phyloP scores from a whole-genome alignment of 495 filamentous ascomycete species.

The Lasiosphaeria miniovina region DNA sequence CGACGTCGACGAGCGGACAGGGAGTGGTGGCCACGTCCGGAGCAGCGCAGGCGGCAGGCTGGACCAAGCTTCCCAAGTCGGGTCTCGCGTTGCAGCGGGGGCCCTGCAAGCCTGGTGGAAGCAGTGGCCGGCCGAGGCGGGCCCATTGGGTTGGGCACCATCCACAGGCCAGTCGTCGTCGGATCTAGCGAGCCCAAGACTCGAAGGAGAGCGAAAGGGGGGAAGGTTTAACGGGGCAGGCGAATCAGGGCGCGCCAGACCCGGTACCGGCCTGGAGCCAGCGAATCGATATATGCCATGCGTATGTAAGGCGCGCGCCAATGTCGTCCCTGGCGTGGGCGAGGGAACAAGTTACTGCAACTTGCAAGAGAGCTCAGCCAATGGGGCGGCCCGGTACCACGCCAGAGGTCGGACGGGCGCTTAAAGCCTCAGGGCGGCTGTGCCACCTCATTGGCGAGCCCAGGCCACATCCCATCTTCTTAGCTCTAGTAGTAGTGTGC shows the following conservation, averaged over 20 bases:
- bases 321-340: slow-evolving; percentile 12
- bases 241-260: slow-evolving; percentile 27
- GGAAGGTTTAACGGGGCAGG: neutral
- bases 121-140: neutral
- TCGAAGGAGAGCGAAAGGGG: neutral
- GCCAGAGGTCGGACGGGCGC: slow-evolving; percentile 28
- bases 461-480: too few relatives aligned
- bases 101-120: neutral
- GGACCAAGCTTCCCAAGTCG: neutral
- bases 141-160: slow-evolving; percentile 20
- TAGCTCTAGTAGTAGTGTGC: too few relatives aligned
- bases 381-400: slow-evolving; percentile 19
- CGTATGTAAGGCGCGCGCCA: slow-evolving; percentile 35
- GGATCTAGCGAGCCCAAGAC: neutral
- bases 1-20: slow-evolving; percentile 6
- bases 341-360: slow-evolving; percentile 11
- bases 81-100: too few relatives aligned
- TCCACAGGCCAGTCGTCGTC: slow-evolving; percentile 7
- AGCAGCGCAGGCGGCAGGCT: slow-evolving; percentile 1
- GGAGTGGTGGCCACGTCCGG: neutral
- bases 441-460: slow-evolving; percentile 24
- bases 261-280: slow-evolving; percentile 6
- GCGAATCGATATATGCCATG: slow-evolving; percentile 29
- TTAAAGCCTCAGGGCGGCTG: slow-evolving; percentile 26
- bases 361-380: slow-evolving; percentile 18